Evolutionary conservation across 305 asterid genomes (phyloP).

Genomic region (Solanum hybrid): DNA sequence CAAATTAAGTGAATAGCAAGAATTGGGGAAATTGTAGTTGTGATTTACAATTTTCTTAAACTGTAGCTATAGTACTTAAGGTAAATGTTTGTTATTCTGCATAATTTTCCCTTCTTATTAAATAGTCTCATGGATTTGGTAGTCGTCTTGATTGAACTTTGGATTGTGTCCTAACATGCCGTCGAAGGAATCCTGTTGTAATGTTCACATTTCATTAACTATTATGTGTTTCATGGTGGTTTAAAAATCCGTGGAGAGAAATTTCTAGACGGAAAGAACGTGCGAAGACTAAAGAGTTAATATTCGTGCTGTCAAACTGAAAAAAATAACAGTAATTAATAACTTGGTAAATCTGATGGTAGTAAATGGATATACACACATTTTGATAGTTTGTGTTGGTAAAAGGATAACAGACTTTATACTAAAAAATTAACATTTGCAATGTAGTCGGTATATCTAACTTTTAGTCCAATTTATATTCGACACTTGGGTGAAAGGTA

Average conservation of each 20-base stretch:
- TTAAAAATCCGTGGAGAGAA: background rate
- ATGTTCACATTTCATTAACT: background rate
- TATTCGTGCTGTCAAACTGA: background rate
- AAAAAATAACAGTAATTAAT: background rate
- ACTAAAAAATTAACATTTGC: background rate
- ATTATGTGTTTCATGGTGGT: background rate
- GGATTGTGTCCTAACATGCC: background rate
- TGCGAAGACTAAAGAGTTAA: background rate
- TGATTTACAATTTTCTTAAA: too few species aligned
- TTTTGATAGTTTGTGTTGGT: background rate
- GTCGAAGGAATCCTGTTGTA: background rate
- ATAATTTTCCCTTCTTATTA: too few species aligned
- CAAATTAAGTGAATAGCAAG: background rate
- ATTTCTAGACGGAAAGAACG: background rate
- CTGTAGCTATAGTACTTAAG: too few species aligned
- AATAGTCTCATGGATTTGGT: background rate
- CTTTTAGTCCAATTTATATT: background rate
- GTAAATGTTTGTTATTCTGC: background rate
- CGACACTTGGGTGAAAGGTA: background rate
- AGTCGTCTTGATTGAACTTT: background rate
- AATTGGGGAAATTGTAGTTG: too few species aligned
- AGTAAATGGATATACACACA: background rate
- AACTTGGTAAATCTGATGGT: background rate
- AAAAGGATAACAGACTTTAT: background rate
- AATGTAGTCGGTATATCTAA: background rate